These are phyloP conservation scores for Didymella exigua DNA, from an alignment of 2,329 filamentous ascomycete species.

Conservation along the genomic window DNA sequence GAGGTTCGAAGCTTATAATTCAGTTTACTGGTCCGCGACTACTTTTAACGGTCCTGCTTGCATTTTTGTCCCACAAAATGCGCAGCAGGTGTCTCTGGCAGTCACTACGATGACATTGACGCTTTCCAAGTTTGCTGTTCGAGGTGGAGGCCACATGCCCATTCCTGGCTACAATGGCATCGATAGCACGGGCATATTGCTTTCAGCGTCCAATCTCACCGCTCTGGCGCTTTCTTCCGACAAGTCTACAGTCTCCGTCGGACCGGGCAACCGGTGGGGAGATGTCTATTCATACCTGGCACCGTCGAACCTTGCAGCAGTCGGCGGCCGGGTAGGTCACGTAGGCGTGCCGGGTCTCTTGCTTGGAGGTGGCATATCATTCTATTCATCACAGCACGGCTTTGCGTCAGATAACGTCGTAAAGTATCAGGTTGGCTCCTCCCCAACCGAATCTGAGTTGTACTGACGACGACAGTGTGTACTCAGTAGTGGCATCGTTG, in stretches of 20 bases:
- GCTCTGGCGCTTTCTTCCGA: conserved; percentile 30
- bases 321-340: conserved; percentile 36
- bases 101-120: conserved; percentile 22
- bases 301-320: conserved; percentile 24
- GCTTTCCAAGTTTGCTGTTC: conserved; percentile 25
- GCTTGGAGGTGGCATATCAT: conserved; percentile 35
- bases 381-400: conserved; percentile 25
- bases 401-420: conserved; percentile 29
- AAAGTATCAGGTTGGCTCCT: conserved; percentile 26
- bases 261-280: conserved; percentile 39
- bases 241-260: conserved; percentile 30
- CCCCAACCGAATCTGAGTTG: background rate
- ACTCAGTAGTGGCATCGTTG: conserved; percentile 30
- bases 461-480: conserved; percentile 26
- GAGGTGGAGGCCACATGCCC: conserved; percentile 34
- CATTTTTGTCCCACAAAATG: conserved; percentile 26
- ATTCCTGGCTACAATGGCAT: conserved; percentile 27
- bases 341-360: conserved; percentile 41
- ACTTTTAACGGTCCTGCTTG: conserved; percentile 24
- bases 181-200: conserved; percentile 22
- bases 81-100: conserved; percentile 25
- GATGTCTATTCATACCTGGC: conserved; percentile 38
- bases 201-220: conserved; percentile 27
- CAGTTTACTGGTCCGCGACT: conserved; percentile 21
- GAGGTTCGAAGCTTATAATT: background rate